These are phyloP conservation scores for Arthrobotrys pseudoclavata DNA, from an alignment of 2,329 filamentous ascomycete genomes.

Conservation along the genomic window DNA sequence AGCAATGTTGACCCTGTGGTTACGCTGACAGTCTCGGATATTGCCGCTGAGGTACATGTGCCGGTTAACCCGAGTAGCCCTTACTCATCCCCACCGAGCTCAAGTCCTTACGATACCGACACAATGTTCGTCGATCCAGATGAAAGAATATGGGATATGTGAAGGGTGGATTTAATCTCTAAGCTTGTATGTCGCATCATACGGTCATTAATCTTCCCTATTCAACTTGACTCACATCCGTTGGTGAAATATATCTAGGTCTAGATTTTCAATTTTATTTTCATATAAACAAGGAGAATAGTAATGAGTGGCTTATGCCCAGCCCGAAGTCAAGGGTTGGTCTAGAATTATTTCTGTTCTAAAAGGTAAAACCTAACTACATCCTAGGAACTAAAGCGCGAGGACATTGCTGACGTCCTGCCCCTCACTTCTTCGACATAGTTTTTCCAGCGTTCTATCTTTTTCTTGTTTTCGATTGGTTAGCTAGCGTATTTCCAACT, in stretches of 20 bases:
- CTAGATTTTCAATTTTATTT: neutral
- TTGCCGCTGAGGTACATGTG: constrained; percentile 55
- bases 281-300: neutral
- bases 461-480: neutral
- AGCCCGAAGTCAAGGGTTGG: neutral
- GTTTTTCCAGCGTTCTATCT: constrained; percentile 12
- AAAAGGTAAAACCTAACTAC: neutral
- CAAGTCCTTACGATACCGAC: constrained; percentile 34
- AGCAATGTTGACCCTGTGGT: constrained; percentile 57
- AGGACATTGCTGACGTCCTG: constrained; percentile 2
- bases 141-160: constrained; percentile 31
- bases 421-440: constrained; percentile 1
- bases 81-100: constrained; percentile 55
- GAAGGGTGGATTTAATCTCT: neutral
- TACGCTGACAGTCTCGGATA: constrained; percentile 48
- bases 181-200: neutral
- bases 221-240: neutral
- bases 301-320: neutral
- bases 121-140: constrained; percentile 40
- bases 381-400: neutral
- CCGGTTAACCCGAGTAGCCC: constrained; percentile 46
- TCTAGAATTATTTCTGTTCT: constrained; percentile 8
- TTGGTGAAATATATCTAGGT: neutral
- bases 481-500: neutral
- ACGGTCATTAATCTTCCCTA: neutral